Base-by-base conservation (phyloP, 352 stramenopile genomes). In the Pythium chondricola region DNA sequence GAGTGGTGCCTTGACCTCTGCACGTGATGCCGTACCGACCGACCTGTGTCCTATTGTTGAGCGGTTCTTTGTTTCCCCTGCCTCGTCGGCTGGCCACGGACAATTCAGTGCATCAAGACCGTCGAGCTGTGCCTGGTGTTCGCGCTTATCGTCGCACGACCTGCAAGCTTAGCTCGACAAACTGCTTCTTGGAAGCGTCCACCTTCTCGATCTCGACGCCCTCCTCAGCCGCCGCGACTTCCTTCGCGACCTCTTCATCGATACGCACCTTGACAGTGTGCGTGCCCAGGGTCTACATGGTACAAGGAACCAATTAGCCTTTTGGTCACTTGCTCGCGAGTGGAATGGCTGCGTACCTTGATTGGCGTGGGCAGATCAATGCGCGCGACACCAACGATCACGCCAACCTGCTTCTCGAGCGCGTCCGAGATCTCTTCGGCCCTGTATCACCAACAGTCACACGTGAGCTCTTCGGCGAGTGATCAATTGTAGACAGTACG, bases 361-460 rank as follows among this genome's bases (percentile, higher is more conserved):
- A 93, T 83, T 18, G 77, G 75, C 6, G 66, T 64, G 10, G 78
- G 68, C 42, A 93, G 61, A 29, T 88, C 61, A 37, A 93, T 84
- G 40, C 82, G 78, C 5, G 82, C 82, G 17, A 88, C 67, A 35
- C 82, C 82, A 41, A 93, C 79, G 41, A 89, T 76, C 43, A 93
- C 77, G 32, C 71, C 77, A 55, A 84, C 63, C 62, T 93, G 76
- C 64, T 88, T 91, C 52, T 91, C 79, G 17, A 93, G 48, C 73
- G 84, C 87, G 46, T 93, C 79, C 41, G 77, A 87, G 48, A 93
- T 91, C 60, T 90, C 85, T 62, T 90, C 65, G 20, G 74, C 76
- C 32, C 72, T 86, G 48, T n/a, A n/a, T n/a, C n/a, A n/a, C n/a
- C n/a, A n/a, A n/a, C n/a, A n/a, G n/a, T n/a, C n/a, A n/a, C n/a